Evolutionary conservation across 2,329 filamentous ascomycete species (phyloP), one percentile per base, ranked within the genome.

Genomic region (Sporothrix euskadiensis): DNA sequence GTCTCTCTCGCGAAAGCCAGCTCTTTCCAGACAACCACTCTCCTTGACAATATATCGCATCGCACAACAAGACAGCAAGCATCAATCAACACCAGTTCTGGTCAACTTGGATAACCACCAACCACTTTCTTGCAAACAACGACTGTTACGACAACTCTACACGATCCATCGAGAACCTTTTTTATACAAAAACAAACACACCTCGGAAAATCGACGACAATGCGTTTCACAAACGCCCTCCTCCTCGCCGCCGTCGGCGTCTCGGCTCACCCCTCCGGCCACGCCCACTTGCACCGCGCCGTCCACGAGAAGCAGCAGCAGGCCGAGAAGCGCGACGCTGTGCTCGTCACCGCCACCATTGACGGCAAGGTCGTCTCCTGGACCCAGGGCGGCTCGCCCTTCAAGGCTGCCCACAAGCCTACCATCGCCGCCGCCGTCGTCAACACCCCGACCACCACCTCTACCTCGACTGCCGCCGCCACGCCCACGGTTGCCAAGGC

Each of bases 251-350:
- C 78, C 73, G 73, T 80, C 71, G 79, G 79, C 72, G 81, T 75
- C 32, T 76, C 78, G 9, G 81, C 80, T 19, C 80, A 80, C 76
- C 81, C 81, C 5, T 81, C 80, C 3, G 79, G 78, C 72, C 80
- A 81, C 69, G 85, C 76, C 71, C 81, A 81, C 76, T 71, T 78
- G 26, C 81, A 82, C 78, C 80, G 79, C 71, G 76, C 75, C 49
- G 75, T 75, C 71, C 77, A 80, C 69, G 78, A 78, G 68, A 77
- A 80, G 66, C 76, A 80, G 66, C 76, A 78, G 71, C 79, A 78
- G 76, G 59, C 59, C 59, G 76, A 77, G 22, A 49, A 76, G 76
- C 74, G 76, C 61, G 74, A 78, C 70, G 76, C 74, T 61, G 74
- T 72, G 10, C 14, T 77, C 16, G 75, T 79, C 72, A 73, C 66